These are phyloP conservation scores for carrot (Daucus carota) DNA, from an alignment of 129 eudicot genomes.

Conservation along the genomic window DH1_v3.0 NC_030381.2:48400001-48400500, in stretches of 20 bases:
- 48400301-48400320: not conserved
- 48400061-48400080: slow-evolving; percentile 87
- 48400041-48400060: slow-evolving; percentile 85
- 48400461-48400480: not conserved
- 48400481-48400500: not conserved
- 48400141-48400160: not conserved
- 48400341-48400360: not conserved
- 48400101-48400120: slow-evolving; percentile 44
- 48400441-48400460: not conserved
- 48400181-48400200: not conserved
- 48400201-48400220: slow-evolving; percentile 57
- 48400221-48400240: slow-evolving; percentile 71
- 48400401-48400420: not conserved
- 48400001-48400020: not conserved
- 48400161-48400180: not conserved
- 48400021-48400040: slow-evolving; percentile 46
- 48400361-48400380: not conserved
- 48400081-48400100: slow-evolving; percentile 85
- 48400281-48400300: slow-evolving; percentile 1
- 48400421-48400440: not conserved
- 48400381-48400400: not conserved
- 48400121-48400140: not conserved
- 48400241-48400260: slow-evolving; percentile 65
- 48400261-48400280: slow-evolving; percentile 51
- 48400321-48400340: not conserved